phyloP scores from a whole-genome alignment of 441 rosid species.

The Erysimum pusillum region DNA sequence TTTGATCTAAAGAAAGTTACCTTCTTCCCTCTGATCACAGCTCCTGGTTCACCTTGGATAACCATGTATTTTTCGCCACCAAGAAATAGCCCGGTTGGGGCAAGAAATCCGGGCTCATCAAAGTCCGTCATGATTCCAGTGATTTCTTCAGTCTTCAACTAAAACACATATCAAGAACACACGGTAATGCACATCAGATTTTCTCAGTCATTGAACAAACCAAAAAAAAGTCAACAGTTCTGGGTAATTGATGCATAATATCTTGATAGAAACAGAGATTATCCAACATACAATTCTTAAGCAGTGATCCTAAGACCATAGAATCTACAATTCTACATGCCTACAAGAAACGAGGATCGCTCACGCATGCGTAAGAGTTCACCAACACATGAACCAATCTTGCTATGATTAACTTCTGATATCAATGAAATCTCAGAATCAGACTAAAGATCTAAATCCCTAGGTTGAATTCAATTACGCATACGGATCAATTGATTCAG shows the following conservation, averaged over 20 bases:
- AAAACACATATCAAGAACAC: constrained; percentile 26
- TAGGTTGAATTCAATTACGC: neutral
- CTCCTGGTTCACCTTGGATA: constrained; percentile 82
- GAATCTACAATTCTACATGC: too few species aligned
- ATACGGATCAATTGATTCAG: constrained; percentile 3
- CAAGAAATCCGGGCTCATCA: constrained; percentile 72
- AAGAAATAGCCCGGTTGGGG: constrained; percentile 74
- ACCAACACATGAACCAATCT: neutral
- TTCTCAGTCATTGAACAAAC: constrained; percentile 46
- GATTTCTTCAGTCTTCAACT: constrained; percentile 65
- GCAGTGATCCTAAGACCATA: neutral
- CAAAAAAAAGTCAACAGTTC: constrained; percentile 43
- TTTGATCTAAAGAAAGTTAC: too few species aligned
- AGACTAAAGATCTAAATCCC: neutral
- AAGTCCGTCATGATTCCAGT: constrained; percentile 68
- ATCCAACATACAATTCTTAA: neutral
- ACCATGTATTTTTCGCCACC: constrained; percentile 84
- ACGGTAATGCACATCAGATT: neutral
- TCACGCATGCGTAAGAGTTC: constrained; percentile 12
- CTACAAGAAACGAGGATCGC: neutral
- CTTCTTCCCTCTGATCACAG: constrained; percentile 91
- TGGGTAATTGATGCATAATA: neutral
- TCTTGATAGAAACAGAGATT: neutral
- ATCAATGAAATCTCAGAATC: constrained; percentile 17
- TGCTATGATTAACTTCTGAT: constrained; percentile 4